These are phyloP conservation scores for Rubus idaeus DNA, from an alignment of 306 rosid species.

Conservation along the genomic window DNA sequence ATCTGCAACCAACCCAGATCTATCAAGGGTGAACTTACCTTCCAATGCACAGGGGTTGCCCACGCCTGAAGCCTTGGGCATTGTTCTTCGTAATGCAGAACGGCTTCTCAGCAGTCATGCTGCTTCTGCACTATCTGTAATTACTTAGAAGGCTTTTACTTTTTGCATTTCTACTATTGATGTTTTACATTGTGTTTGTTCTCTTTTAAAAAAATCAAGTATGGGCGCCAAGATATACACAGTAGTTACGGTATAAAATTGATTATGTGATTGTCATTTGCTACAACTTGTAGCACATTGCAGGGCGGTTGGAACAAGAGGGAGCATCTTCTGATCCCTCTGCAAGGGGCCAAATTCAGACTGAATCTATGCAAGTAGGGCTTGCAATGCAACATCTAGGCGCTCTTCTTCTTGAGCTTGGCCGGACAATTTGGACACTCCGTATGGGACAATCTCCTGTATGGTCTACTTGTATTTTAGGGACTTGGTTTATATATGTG, in stretches of 20 bases:
- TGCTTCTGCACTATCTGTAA: conserved; percentile 84
- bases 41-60: conserved; percentile 75
- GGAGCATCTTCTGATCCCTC: conserved; percentile 55
- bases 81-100: conserved; percentile 71
- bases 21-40: conserved; percentile 63
- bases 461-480: conserved; percentile 38
- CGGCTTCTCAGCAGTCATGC: conserved; percentile 67
- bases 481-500: conserved; percentile 20
- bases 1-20: conserved; percentile 47
- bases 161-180: conserved; percentile 13
- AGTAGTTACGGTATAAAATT: conserved; percentile 7
- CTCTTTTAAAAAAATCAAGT: background rate
- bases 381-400: conserved; percentile 91
- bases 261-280: conserved; percentile 42
- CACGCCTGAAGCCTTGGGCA: conserved; percentile 76
- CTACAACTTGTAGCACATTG: conserved; percentile 77
- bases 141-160: conserved; percentile 18
- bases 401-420: conserved; percentile 90
- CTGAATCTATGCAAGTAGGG: conserved; percentile 73
- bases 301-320: conserved; percentile 83
- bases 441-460: conserved; percentile 89
- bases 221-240: background rate
- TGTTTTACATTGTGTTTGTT: conserved; percentile 4
- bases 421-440: conserved; percentile 89
- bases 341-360: conserved; percentile 70